Conservation (phyloP, 2,329 filamentous ascomycete genomes). For the Sporothrix dimorphospora region DNA sequence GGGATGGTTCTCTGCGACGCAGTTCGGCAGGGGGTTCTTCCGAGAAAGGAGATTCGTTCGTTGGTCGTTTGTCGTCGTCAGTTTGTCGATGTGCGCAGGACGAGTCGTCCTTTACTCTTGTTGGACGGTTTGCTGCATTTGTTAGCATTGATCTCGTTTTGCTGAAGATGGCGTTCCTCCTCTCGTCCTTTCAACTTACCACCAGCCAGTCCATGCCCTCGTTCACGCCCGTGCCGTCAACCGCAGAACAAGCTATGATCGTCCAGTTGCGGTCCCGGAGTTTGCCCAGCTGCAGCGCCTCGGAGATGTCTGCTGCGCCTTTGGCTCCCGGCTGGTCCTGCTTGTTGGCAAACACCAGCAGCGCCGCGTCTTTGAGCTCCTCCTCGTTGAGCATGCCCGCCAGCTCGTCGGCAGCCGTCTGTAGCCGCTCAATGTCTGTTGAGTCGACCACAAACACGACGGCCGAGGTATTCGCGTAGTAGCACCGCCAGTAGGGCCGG, state of each 20-base stretch:
- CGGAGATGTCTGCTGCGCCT: slow-evolving; percentile 94
- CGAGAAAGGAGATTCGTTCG: background rate
- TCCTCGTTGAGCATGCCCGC: slow-evolving; percentile 96
- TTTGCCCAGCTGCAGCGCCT: slow-evolving; percentile 86
- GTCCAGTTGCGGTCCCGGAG: slow-evolving; percentile 98
- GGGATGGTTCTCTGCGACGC: background rate
- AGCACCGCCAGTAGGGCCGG: slow-evolving; percentile 97
- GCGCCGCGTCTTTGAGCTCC: slow-evolving; percentile 86
- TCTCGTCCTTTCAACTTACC: slow-evolving; percentile 54
- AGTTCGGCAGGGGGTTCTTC: background rate
- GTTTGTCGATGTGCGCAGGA: background rate
- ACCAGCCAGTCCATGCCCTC: slow-evolving; percentile 99
- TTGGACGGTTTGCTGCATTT: slow-evolving; percentile 46
- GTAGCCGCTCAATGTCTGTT: slow-evolving; percentile 92
- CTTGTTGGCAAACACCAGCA: slow-evolving; percentile 98
- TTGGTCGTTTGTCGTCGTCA: slow-evolving; percentile 21
- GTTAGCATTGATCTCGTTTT: background rate
- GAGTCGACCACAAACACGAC: slow-evolving; percentile 99
- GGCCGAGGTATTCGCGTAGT: slow-evolving; percentile 97
- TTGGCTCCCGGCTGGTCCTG: slow-evolving; percentile 97
- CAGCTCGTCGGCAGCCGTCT: slow-evolving; percentile 90
- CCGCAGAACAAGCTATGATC: slow-evolving; percentile 95
- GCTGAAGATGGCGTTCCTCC: background rate
- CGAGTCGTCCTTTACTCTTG: slow-evolving; percentile 44
- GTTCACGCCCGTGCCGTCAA: slow-evolving; percentile 90